Base-by-base conservation (phyloP, 495 filamentous ascomycete genomes). In the Acidiella bohemica region DNA sequence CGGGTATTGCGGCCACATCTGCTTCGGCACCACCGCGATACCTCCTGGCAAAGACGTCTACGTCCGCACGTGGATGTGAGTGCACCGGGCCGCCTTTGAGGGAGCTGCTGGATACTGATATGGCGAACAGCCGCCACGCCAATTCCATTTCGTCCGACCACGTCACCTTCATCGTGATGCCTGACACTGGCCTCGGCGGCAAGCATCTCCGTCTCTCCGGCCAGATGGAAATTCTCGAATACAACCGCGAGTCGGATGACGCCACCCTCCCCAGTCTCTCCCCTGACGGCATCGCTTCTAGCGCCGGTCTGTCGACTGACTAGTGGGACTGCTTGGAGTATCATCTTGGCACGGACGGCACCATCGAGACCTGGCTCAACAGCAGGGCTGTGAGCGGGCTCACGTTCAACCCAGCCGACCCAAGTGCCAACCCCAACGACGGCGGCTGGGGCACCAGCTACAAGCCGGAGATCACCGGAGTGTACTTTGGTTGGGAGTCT, bases 161-260 rank as follows among this genome's bases (percentile, higher is more conserved):
- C 56, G 68, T 75, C 45, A 63, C 64, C 52, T 73, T 75, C 60
- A 75, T 75, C 55, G 71, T 68, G 14, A 75, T 75, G 71, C 65
- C 70, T 10, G 71, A 75, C 57, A 62, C 64, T 5, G 58, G 66
- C 28, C 70, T 69, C 41, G 68, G 61, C 44, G 65, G 68, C 18
- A 71, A 74, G 59, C 66, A 73, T 51, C 70, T 75, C 17, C 68
- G 71, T 41, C 71, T 75, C 43, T 68, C 67, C 39, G 71, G 71
- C 19, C 71, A 75, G 53, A 62, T 50, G 62, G 58, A 65, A 39
- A 72, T 75, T 43, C 50, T 75, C 5, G 72, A 72, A 66, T 75
- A 65, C 62, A 75, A 75, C 60, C 68, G 70, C 54, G 71, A 75
- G 42, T 64, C 62, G 14, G 71, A 75, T 55, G 71, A 75, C 41